Base-by-base conservation (phyloP, 2,329 filamentous ascomycete genomes). In the Ceratocystis smalleyi region DNA sequence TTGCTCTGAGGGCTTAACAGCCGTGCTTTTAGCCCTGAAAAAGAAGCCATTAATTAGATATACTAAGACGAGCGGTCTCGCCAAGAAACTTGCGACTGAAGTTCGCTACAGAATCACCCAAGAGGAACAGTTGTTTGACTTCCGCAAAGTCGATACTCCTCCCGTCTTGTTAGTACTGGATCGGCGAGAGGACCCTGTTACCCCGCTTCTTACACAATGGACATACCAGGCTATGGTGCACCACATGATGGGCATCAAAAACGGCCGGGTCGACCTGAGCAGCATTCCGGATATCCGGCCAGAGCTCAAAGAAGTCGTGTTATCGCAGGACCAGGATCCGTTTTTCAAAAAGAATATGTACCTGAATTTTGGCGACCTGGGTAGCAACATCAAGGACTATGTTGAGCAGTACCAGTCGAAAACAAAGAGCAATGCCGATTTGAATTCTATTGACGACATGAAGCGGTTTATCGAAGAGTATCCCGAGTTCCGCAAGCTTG, bases 141-240 rank as follows among this genome's bases (percentile, higher is more conserved):
- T 99, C 73, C 83, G 92, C 68, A 91, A 90, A 73, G 87, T 91
- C 62, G 94, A 99, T 73, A 99, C 94, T 0, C 89, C 92, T 7
- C 94, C 95, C 0, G 91, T 99, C 69, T 79, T 99, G 15, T 80
- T 99, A 43, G 83, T 99, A 63, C 76, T 99, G 35, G 94, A 99
- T 74, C 84, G 94, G 51, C 83, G 94, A 73, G 91, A 96, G 72
- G 94, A 99, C 71, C 92, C 94, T 0, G 88, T 97, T 61, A 99
- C 94, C 2, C 94, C 94, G 0, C 77, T 99, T 10, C 80, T 99
- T 60, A 96, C 91, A 2, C 94, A 99, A 73, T 99, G 94, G 94
- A 99, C 94, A 30, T 99, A 99, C 71, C 94, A 99, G 75, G 94
- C 94, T n/a, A 99, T 99, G 91, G 94, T 99, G 0, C 94, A 99